Base-by-base conservation (phyloP, 495 filamentous ascomycete genomes). In the Neurospora africana region DNA sequence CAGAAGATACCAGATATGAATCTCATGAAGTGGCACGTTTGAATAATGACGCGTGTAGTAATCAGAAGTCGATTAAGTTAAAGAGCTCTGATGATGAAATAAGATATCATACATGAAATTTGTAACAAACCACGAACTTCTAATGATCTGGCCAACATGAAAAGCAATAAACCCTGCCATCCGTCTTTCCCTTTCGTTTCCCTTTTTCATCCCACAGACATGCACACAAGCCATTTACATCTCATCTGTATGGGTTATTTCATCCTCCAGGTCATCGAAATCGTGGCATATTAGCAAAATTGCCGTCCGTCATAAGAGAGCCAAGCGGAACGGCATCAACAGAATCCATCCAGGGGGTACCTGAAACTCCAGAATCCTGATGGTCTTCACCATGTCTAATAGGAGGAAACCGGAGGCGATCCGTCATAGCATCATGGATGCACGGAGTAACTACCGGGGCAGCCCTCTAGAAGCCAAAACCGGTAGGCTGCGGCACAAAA, bases 401-500 rank as follows among this genome's bases (percentile, higher is more conserved):
- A 53, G 78, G 77, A 69, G 75, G 70, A 70, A 70, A 76, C 76
- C 74, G 76, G 37, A 38, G 1, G 38, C 74, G 73, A 39, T 38
- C 13, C n/a, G 40, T 36, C 13, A 30, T 0, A 2, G 77, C 74
- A 65, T 80, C 75, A 53, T 74, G 74, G 40, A 80, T 72, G 72
- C 76, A 80, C 17, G 73, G 69, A 68, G 71, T 67, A 30, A 74
- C 75, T 43, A 77, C 76, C 74, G 72, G 69, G 47, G 72, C 68
- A 74, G 77, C 70, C 75, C 21, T 76, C 78, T 84, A 86, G 76
- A 81, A 86, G 74, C 83, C 82, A 73, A 74, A 94, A 70, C 92
- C 93, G 67, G 93, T 96, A 68, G 90, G 85, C 81, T 95, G 92
- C 70, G 93, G 89, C 43, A 91, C 89, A 70, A 95, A 89, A 6